Evolutionary conservation across 176 grass and related monocot genomes (phyloP).

Genomic region (Chloris gayana): DNA sequence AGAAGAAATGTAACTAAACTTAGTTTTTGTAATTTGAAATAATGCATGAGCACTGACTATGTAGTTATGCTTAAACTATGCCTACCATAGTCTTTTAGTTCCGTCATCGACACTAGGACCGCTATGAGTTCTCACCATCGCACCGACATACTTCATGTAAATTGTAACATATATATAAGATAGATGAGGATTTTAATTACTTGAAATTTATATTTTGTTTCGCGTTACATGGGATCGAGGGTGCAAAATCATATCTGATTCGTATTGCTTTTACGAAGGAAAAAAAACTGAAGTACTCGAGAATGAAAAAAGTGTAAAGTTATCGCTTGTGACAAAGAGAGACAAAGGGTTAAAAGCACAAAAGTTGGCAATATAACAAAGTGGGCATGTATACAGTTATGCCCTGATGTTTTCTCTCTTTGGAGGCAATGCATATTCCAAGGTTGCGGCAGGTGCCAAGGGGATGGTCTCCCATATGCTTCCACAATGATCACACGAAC

Average conservation of each 20-base stretch:
- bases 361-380: not conserved
- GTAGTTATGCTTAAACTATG: too few species aligned
- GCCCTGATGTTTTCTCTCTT: constrained; percentile 5
- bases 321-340: not conserved
- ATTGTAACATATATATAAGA: not conserved
- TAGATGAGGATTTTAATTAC: not conserved
- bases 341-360: not conserved
- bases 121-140: too few species aligned
- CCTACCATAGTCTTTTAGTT: too few species aligned
- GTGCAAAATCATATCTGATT: not conserved
- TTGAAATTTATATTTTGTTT: too few species aligned
- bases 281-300: not conserved
- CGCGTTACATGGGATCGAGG: not conserved
- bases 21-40: too few species aligned
- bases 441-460: not conserved
- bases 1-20: too few species aligned
- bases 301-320: not conserved
- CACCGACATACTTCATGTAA: not conserved
- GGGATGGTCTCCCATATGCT: not conserved
- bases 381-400: not conserved
- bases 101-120: too few species aligned
- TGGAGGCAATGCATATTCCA: constrained; percentile 37
- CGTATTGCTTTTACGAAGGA: not conserved
- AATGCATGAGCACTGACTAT: too few species aligned
- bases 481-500: not conserved